phyloP scores from a whole-genome alignment of 768 basidiomycete genomes.

The Mycena rebaudengoi region DNA sequence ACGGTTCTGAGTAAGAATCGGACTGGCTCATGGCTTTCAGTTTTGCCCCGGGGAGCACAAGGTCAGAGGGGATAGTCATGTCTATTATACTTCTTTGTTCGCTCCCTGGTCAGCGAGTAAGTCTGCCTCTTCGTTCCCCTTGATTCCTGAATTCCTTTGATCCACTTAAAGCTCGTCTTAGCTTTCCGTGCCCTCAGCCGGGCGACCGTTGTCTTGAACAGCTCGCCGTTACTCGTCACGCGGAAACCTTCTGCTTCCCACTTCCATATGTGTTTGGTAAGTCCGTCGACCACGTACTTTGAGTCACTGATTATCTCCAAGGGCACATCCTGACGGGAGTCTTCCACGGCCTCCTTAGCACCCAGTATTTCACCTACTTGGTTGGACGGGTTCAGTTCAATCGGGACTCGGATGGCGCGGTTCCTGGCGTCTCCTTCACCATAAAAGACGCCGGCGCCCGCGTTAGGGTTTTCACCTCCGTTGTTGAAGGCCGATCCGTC shows the following conservation, averaged over 20 bases:
- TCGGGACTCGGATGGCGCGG: not conserved
- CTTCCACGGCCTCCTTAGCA: not conserved
- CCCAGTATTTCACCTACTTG: slow-evolving; percentile 24
- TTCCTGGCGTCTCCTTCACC: slow-evolving; percentile 6
- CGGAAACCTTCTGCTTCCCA: slow-evolving; percentile 12
- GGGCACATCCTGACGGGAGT: not conserved
- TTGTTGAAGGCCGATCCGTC: slow-evolving; percentile 14
- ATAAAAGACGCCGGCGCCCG: slow-evolving; percentile 16
- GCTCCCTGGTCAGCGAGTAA: not conserved
- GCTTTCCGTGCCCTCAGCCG: not conserved
- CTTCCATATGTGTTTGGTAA: slow-evolving; percentile 15
- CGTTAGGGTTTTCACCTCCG: not conserved
- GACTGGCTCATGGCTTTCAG: not conserved
- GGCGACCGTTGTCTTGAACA: not conserved
- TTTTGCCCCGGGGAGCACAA: not conserved
- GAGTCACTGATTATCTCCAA: slow-evolving; percentile 27
- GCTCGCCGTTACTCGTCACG: not conserved
- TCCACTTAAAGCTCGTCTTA: not conserved
- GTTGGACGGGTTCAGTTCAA: slow-evolving; percentile 4
- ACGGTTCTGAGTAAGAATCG: too few species aligned
- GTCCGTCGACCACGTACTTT: slow-evolving; percentile 15
- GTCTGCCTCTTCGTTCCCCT: not conserved
- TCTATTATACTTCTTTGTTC: not conserved
- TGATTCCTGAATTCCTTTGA: not conserved
- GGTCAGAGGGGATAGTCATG: not conserved